phyloP scores from a whole-genome alignment of 177 flowering plant genomes.

The Vitis hybrid region DNA sequence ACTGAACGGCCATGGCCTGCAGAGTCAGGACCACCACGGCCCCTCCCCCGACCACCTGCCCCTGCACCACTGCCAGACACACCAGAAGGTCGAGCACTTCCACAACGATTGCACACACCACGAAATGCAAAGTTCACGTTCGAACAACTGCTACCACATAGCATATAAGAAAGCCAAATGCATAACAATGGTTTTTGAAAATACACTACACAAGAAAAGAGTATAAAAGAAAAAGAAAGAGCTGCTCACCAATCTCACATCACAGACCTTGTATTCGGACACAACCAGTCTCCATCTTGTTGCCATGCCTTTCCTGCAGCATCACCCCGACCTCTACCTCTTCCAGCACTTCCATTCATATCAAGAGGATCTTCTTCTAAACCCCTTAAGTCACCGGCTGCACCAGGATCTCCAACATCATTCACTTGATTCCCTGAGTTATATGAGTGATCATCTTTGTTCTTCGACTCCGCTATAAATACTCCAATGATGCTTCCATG shows the following conservation, averaged over 20 bases:
- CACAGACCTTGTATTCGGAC: conserved; percentile 99
- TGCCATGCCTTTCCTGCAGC: conserved; percentile 86
- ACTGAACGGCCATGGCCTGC: conserved; percentile 46
- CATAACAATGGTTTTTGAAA: conserved; percentile 7
- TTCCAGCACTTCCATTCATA: conserved; percentile 56
- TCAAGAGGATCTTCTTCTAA: conserved; percentile 49
- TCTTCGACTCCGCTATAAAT: conserved; percentile 81
- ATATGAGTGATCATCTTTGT: conserved; percentile 54
- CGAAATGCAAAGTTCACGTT: conserved; percentile 99
- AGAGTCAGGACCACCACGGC: conserved; percentile 64
- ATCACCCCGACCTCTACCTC: conserved; percentile 80
- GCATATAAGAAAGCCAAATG: conserved; percentile 25
- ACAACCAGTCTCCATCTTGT: conserved; percentile 97
- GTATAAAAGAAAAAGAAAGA: conserved; percentile 58
- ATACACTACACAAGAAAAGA: not conserved
- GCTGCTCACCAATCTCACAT: conserved; percentile 99
- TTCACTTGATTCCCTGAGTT: conserved; percentile 30
- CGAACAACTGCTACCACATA: conserved; percentile 65
- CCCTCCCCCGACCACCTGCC: conserved; percentile 81
- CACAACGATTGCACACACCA: conserved; percentile 99
- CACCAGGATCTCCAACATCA: conserved; percentile 36
- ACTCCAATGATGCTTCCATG: conserved; percentile 90
- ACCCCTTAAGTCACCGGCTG: conserved; percentile 35
- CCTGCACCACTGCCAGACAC: conserved; percentile 66
- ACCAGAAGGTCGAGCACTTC: conserved; percentile 96